Base-by-base conservation (phyloP, 768 basidiomycete species). In the Suillus occidentalis region DNA sequence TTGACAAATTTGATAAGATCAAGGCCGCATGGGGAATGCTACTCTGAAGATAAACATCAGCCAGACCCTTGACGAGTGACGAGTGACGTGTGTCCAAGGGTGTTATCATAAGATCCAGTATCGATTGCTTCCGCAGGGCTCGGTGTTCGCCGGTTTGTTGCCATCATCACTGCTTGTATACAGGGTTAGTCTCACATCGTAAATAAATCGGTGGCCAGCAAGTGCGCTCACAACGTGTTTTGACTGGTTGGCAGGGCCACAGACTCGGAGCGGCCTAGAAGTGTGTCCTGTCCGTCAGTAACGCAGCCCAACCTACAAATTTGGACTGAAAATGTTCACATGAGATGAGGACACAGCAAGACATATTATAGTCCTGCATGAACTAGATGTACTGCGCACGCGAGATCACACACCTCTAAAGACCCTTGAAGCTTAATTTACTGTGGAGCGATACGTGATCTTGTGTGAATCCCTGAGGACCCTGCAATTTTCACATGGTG, bases 281-380 rank as follows among this genome's bases (percentile, higher is more conserved):
- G 34, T 36, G 34, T 36, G 34, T 36, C 34, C 34, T 36, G 47
- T 16, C 25, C 37, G n/a, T 42, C 34, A 20, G 22, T 53, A 60
- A 83, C 84, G 85, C 25, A 87, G 65, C 20, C 79, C 82, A 47
- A 85, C 77, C 72, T 86, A 84, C 80, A 64, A 84, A 85, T 59
- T 78, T 76, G 18, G 79, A 68, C 84, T 86, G 68, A 1, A 62
- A 37, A 8, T 40, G 37, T 43, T 63, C 37, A 40, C 18, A 34
- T n/a, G 63, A 28, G 20, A 63, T 25, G 37, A 14, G 59, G 18
- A 69, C 73, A 36, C 70, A 85, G 84, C 81, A 52, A 36, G 83
- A 79, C 72, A 87, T 3, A 86, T 31, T 31, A 31, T 31, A 67
- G n/a, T 82, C 85, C 84, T 4, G 74, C 74, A 45, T 73, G 77